Percentiles rank a stretch among this genome's conserved stretches.
Conservation (phyloP, 371 early-diverging fungal genomes). For the Lichtheimia ornata region DNA sequence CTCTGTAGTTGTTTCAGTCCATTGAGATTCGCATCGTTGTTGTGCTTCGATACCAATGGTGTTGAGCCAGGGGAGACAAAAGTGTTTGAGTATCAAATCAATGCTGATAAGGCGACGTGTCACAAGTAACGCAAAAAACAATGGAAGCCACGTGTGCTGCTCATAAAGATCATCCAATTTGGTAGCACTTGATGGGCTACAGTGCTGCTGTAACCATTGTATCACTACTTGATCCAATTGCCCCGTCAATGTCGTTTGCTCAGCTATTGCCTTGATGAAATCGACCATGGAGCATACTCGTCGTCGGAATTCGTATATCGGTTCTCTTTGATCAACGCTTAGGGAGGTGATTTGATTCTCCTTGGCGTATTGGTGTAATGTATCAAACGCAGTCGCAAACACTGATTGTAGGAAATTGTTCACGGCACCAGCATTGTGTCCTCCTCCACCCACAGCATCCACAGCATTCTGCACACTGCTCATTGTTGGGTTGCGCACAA, state of each 20-base stretch:
- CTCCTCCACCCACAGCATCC: constrained; percentile 39
- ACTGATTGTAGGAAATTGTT: constrained; percentile 44
- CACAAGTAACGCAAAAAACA: constrained; percentile 51
- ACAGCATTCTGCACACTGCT: constrained; percentile 34
- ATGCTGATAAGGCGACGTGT: constrained; percentile 44
- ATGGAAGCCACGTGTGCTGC: constrained; percentile 46
- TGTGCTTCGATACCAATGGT: constrained; percentile 37
- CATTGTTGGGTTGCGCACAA: constrained; percentile 33
- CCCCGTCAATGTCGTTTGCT: constrained; percentile 34
- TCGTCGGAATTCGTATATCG: constrained; percentile 29
- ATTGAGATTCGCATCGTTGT: constrained; percentile 22
- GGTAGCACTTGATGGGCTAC: constrained; percentile 17
- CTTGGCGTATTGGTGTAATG: constrained; percentile 31
- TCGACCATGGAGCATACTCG: constrained; percentile 30
- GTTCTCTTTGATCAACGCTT: constrained; percentile 9
- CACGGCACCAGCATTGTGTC: constrained; percentile 22
- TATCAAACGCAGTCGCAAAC: constrained; percentile 43
- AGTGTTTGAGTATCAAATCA: constrained; percentile 38
- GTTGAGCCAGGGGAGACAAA: constrained; percentile 47
- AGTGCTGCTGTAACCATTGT: constrained; percentile 31
- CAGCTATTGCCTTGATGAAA: constrained; percentile 30
- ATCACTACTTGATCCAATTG: constrained; percentile 40
- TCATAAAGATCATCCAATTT: constrained; percentile 32
- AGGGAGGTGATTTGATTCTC: constrained; percentile 24
- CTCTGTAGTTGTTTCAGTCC: constrained; percentile 21